Evolutionary conservation across 345 rosid species (phyloP).

Genomic region (Murraya koenigii): DNA sequence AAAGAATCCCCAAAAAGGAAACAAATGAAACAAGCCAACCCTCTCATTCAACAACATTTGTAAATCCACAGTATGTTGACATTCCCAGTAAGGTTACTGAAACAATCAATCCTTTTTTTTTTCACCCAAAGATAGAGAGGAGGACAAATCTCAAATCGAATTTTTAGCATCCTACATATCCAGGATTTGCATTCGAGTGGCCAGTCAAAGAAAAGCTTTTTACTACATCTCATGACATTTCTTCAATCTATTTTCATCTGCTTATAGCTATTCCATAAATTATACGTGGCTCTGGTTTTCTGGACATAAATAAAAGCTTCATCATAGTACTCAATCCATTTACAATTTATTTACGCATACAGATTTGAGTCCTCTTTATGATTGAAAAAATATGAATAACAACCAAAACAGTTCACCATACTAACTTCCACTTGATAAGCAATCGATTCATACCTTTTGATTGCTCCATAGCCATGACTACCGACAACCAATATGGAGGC

Average conservation of each 20-base stretch:
- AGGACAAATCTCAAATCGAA: neutral
- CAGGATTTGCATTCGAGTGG: too few relatives aligned
- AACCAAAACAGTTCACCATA: neutral
- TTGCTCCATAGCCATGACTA: conserved; percentile 96
- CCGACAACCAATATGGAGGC: conserved; percentile 91
- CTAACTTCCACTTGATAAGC: neutral
- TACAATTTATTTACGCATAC: neutral
- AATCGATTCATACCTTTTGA: conserved; percentile 56
- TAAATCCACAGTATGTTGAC: neutral
- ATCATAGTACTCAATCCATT: neutral
- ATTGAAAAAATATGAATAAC: neutral
- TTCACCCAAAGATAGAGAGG: neutral
- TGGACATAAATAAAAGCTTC: neutral
- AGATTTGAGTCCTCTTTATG: neutral
- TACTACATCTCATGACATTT: neutral
- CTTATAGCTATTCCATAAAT: neutral
- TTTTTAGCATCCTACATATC: too few relatives aligned
- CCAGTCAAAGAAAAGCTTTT: neutral
- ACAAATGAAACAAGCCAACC: neutral
- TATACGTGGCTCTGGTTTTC: neutral
- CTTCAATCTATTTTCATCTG: neutral
- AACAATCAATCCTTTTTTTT: neutral
- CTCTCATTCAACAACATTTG: neutral
- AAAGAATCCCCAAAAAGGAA: neutral
- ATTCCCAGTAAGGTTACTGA: neutral